A percentile compares a stretch with the other conserved stretches of the same genome.
phyloP scores from a whole-genome alignment of 305 asterid species.

The Solanum hybrid region DNA sequence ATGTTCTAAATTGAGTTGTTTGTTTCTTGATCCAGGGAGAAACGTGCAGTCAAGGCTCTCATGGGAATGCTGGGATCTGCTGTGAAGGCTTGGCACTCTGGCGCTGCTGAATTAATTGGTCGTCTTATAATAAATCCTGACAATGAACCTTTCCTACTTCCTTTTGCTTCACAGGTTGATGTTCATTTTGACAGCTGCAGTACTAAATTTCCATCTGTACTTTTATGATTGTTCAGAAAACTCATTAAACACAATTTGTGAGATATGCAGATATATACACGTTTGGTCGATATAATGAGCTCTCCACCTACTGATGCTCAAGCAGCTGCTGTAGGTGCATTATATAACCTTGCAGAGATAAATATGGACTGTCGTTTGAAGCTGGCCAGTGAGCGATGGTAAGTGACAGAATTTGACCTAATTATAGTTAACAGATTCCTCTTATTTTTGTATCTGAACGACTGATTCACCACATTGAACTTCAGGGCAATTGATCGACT shows the following conservation, averaged over 20 bases:
- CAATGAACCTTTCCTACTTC: constrained; percentile 79
- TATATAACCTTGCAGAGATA: constrained; percentile 79
- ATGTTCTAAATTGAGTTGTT: constrained; percentile 1
- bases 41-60: constrained; percentile 87
- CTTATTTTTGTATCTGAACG: background rate
- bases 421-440: background rate
- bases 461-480: background rate
- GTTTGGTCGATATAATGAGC: constrained; percentile 84
- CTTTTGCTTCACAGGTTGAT: constrained; percentile 76
- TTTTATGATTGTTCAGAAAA: background rate
- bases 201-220: background rate
- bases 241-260: constrained; percentile 2
- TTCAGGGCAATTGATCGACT: constrained; percentile 88
- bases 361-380: constrained; percentile 90
- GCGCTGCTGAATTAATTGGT: constrained; percentile 87
- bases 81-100: constrained; percentile 88
- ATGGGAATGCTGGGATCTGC: constrained; percentile 88
- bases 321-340: constrained; percentile 92
- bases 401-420: constrained; percentile 1
- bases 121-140: constrained; percentile 92
- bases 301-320: constrained; percentile 80
- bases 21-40: constrained; percentile 37
- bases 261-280: constrained; percentile 54
- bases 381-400: constrained; percentile 95
- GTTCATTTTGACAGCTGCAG: background rate